These are phyloP conservation scores for Grosmannia serpens DNA, from an alignment of 2,329 filamentous ascomycete species.

Conservation along the genomic window DNA sequence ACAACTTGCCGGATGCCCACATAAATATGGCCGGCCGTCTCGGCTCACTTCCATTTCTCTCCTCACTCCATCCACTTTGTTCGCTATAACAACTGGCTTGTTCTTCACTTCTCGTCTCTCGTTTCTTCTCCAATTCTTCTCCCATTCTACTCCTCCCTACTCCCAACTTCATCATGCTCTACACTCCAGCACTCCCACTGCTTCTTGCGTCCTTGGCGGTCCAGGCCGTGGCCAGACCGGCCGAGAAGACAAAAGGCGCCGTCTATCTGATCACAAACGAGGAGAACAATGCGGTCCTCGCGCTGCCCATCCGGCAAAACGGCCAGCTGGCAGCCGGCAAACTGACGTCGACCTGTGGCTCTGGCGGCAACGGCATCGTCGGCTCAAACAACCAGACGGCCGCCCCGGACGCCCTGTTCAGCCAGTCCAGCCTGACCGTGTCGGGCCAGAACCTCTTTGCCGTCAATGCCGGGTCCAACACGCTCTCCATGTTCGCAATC, in stretches of 20 bases:
- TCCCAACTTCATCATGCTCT: neutral
- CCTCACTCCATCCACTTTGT: neutral
- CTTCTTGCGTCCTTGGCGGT: neutral
- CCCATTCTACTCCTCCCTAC: neutral
- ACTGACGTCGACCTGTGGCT: neutral
- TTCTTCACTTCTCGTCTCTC: neutral
- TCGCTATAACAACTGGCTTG: neutral
- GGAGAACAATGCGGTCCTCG: neutral
- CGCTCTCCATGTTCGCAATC: conserved; percentile 37
- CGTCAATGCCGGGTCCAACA: conserved; percentile 41
- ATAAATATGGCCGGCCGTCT: neutral
- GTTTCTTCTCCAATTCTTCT: neutral
- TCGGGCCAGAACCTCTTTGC: conserved; percentile 36
- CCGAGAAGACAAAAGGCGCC: neutral
- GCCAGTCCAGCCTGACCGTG: conserved; percentile 26
- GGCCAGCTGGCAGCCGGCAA: neutral
- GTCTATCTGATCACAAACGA: neutral
- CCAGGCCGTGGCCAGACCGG: neutral
- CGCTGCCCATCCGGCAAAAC: neutral
- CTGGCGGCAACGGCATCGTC: conserved; percentile 17
- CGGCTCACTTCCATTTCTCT: neutral
- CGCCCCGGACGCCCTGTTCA: conserved; percentile 37
- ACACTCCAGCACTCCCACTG: neutral
- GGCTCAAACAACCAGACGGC: conserved; percentile 24
- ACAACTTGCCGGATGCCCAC: neutral